Base-by-base conservation (phyloP, 441 rosid genomes). In the Pelargonium myrrhifolium region DNA sequence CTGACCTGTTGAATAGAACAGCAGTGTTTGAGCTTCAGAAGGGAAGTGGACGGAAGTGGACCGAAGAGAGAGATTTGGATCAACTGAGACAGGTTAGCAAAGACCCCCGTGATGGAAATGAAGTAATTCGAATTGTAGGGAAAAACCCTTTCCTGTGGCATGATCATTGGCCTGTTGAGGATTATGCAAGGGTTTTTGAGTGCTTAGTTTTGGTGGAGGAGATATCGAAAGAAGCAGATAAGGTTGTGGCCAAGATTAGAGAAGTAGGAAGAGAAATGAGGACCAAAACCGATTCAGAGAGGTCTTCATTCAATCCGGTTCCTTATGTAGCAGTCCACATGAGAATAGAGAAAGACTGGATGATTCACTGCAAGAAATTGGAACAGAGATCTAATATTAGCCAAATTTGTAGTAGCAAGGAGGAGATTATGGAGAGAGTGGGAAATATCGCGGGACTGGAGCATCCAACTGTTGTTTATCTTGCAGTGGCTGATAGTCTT, bases 11-110 rank as follows among this genome's bases (percentile, higher is more conserved):
- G 70, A 88, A 89, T 74, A 75, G 67, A 62, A 74, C 86, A 0
- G 68, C 66, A 21, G 78, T 64, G 17, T 69, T 73, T 72, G 90
- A 84, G 71, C 75, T 94, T 31, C 87, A 72, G 24, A 94, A 89
- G 82, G 99, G 99, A 72, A 94, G 97, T 78, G 99, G 99, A 71
- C 85, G 99, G 83, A 89, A 77, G 77, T 94, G 99, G 99, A 94
- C 94, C 0, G 64, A 62, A 58, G 85, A 82, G 76, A 86, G 87
- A 80, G 99, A 91, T 77, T 39, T 88, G 74, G 86, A 94, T 51
- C 99, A 92, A 31, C 17, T 94, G 80, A 83, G 65, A 70, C 69
- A 84, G 24, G 73, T 77, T 15, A 66, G 77, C 0, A 45, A 74
- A 63, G 79, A 80, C 40, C 69, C 85, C 0, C 67, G 74, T 31